Evolutionary conservation across 1,139 yeast genomes (phyloP).

Genomic region (Debaryomyces nepalensis): DNA sequence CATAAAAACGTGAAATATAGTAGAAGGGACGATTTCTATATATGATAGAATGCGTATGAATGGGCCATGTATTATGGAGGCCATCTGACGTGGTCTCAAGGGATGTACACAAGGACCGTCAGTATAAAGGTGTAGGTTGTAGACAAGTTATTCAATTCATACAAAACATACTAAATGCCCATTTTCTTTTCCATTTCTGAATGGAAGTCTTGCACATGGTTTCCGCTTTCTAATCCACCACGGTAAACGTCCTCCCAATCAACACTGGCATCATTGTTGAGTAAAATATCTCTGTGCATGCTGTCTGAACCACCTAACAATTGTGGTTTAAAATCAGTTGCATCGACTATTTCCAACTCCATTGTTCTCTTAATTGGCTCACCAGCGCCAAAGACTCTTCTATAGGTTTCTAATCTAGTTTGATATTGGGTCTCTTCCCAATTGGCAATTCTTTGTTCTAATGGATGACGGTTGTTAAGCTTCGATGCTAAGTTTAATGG

Average conservation of each 20-base stretch:
- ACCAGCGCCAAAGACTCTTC: constrained; percentile 88
- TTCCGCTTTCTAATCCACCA: constrained; percentile 50
- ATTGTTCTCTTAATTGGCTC: constrained; percentile 90
- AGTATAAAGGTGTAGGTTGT: too few relatives aligned
- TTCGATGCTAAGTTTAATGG: constrained; percentile 67
- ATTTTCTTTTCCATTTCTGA: constrained; percentile 70
- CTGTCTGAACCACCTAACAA: constrained; percentile 57
- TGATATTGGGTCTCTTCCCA: constrained; percentile 84
- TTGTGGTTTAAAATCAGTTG: constrained; percentile 74
- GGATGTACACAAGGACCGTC: too few relatives aligned
- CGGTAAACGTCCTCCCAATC: constrained; percentile 95
- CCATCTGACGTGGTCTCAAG: too few relatives aligned
- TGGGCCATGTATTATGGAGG: too few relatives aligned
- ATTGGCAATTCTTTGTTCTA: constrained; percentile 70
- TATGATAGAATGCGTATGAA: too few relatives aligned
- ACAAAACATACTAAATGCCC: constrained; percentile 51
- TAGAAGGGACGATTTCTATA: too few relatives aligned
- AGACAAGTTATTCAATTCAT: too few relatives aligned
- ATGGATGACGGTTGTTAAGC: constrained; percentile 84
- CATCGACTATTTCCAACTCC: constrained; percentile 78
- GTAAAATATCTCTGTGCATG: constrained; percentile 78
- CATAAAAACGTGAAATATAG: too few relatives aligned
- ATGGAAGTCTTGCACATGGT: constrained; percentile 58
- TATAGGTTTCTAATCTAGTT: constrained; percentile 73
- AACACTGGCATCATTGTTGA: constrained; percentile 72